Evolutionary conservation across 164 flowering plant species (phyloP).

Genomic region (Stephania japonica): DNA sequence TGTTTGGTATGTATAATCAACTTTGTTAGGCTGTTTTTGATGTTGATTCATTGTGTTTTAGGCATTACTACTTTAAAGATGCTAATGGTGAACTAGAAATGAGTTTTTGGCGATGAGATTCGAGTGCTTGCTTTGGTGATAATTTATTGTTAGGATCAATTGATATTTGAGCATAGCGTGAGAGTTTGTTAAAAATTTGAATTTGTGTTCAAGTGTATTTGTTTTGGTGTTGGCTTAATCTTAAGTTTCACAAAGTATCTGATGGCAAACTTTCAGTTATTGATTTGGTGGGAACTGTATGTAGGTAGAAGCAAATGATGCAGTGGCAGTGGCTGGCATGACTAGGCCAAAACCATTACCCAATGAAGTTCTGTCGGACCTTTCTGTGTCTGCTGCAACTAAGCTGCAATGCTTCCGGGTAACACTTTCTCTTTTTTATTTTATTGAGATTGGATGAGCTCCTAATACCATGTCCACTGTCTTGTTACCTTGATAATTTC

Average conservation of each 20-base stretch:
- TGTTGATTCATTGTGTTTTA: too few species aligned
- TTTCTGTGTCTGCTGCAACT: conserved; percentile 80
- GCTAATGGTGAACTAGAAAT: neutral
- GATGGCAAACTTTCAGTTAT: neutral
- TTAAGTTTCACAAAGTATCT: neutral
- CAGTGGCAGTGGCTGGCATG: conserved; percentile 88
- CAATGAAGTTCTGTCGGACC: conserved; percentile 68
- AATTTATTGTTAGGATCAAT: neutral
- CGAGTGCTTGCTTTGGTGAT: neutral
- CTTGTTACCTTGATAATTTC: too few species aligned
- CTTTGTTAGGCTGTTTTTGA: too few species aligned
- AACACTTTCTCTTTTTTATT: conserved; percentile 2
- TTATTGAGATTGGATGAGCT: too few species aligned
- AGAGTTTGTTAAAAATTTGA: neutral
- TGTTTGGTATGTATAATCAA: neutral
- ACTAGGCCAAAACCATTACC: conserved; percentile 84
- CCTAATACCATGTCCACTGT: too few species aligned
- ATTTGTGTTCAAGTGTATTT: neutral
- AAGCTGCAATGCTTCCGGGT: conserved; percentile 90
- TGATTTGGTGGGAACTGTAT: neutral
- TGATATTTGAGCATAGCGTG: neutral
- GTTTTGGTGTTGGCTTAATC: neutral
- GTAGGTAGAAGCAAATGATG: conserved; percentile 96
- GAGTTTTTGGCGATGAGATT: neutral
- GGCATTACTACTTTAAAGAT: neutral